Conservation (phyloP, 2,329 filamentous ascomycete species). For the Acephala macrosclerotiorum region DNA sequence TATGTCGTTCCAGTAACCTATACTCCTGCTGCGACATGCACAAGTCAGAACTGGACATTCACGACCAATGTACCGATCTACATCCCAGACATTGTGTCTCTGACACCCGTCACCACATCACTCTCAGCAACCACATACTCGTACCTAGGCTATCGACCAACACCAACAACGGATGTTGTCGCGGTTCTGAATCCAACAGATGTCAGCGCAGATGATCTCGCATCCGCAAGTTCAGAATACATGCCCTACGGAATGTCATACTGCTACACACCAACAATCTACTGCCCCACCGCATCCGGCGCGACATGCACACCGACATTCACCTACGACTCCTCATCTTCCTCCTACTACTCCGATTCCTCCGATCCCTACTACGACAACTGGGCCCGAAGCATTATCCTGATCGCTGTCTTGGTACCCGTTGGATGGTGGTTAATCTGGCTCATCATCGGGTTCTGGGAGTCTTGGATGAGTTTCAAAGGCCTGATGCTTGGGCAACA, state of each 20-base stretch:
- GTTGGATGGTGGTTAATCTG: constrained; percentile 32
- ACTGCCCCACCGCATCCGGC: constrained; percentile 20
- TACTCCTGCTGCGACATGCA: constrained; percentile 26
- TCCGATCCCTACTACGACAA: constrained; percentile 17
- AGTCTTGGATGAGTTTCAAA: constrained; percentile 34
- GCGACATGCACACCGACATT: constrained; percentile 24
- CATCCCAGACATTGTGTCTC: constrained; percentile 21
- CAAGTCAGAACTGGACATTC: constrained; percentile 29
- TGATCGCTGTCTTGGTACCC: constrained; percentile 28
- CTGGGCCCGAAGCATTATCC: constrained; percentile 11
- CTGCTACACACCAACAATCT: constrained; percentile 30
- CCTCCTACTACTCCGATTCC: background rate
- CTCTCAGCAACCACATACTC: constrained; percentile 22
- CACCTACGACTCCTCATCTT: constrained; percentile 12
- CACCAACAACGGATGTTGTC: constrained; percentile 17
- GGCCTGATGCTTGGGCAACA: constrained; percentile 34
- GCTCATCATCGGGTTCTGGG: constrained; percentile 29
- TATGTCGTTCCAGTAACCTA: constrained; percentile 32
- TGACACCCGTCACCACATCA: constrained; percentile 14
- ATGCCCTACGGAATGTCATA: constrained; percentile 23
- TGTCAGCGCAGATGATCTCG: constrained; percentile 20
- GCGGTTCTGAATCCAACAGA: constrained; percentile 29
- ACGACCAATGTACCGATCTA: constrained; percentile 30
- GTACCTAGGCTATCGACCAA: constrained; percentile 16
- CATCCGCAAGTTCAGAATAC: constrained; percentile 21